Conservation (phyloP, 2,329 filamentous ascomycete genomes). For the Parastagonospora nodorum region DNA sequence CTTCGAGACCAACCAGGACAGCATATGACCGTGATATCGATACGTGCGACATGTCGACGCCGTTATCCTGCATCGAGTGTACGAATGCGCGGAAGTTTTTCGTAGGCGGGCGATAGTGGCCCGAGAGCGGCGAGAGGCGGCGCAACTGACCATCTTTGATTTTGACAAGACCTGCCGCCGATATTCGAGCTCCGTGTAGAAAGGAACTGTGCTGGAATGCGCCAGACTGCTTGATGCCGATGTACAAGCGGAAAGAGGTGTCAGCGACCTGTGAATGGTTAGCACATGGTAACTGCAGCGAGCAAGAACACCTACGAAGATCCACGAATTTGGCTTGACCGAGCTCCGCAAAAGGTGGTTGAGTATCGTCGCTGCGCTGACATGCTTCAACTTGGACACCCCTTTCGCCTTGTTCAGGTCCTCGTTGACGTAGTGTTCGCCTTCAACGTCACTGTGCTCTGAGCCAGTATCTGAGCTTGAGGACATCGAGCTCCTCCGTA, state of each 20-base stretch:
- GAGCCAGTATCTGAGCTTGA: slow-evolving; percentile 44
- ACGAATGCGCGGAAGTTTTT: slow-evolving; percentile 85
- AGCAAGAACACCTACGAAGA: slow-evolving; percentile 64
- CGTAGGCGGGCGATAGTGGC: slow-evolving; percentile 84
- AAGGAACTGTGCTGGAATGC: slow-evolving; percentile 93
- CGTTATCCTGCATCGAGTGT: slow-evolving; percentile 69
- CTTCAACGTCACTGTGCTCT: slow-evolving; percentile 63
- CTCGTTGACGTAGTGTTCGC: slow-evolving; percentile 68
- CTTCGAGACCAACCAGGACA: slow-evolving; percentile 80
- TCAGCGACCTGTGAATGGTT: slow-evolving; percentile 65
- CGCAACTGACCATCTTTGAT: slow-evolving; percentile 80
- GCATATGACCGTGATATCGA: slow-evolving; percentile 82
- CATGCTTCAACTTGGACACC: slow-evolving; percentile 65
- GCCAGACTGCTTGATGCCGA: slow-evolving; percentile 87
- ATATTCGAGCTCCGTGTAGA: slow-evolving; percentile 79
- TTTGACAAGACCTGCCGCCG: slow-evolving; percentile 82
- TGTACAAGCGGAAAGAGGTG: slow-evolving; percentile 81
- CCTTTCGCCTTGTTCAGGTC: slow-evolving; percentile 66
- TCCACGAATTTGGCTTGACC: slow-evolving; percentile 88
- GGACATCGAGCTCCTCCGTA: slow-evolving; percentile 27
- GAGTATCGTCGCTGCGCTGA: slow-evolving; percentile 74
- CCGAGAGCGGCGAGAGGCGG: slow-evolving; percentile 69
- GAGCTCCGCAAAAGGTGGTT: slow-evolving; percentile 79
- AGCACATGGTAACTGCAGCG: background rate
- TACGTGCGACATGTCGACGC: slow-evolving; percentile 79